Evolutionary conservation across 768 basidiomycete species (phyloP), one percentile per base, ranked within the genome.

Genomic region (Cystofilobasidium bisporidii): DNA sequence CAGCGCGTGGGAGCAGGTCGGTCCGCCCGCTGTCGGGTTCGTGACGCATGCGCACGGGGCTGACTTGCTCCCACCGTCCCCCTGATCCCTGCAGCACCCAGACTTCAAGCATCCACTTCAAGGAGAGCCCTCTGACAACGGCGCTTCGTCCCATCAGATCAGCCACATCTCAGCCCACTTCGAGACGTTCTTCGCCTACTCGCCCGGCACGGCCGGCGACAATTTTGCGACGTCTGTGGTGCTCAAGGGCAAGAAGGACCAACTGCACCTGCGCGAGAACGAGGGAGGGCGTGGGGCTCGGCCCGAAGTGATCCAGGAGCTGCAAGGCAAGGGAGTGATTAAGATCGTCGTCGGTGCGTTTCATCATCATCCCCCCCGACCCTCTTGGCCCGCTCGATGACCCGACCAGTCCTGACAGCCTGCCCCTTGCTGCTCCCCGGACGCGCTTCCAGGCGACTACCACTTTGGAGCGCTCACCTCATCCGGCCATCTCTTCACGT

Each of bases 391-490:
- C 26, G 18, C 56, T 58, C 11, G 36, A 5, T 36, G 36, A 56
- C 15, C 55, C 33, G 11, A 14, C 55, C 8, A 8, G 36, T 36
- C 36, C 36, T 36, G 6, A 36, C 36, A n/a, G n/a, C n/a, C n/a
- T n/a, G n/a, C 36, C 36, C 36, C 36, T 12, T 36, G 36, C 36
- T n/a, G n/a, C n/a, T n/a, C n/a, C n/a, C n/a, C n/a, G n/a, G n/a
- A 24, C 8, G 12, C 24, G 30, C 30, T 26, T 22, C 81, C 91
- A 61, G 94, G 94, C 8, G 94, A 98, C 77, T 96, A 93, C 76
- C 94, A 98, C 79, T 85, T 81, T 74, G 88, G 85, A 41, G 93
- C 94, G 0, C 79, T 96, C 72, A 93, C 90, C 3, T 80, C 83
- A 45, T 76, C 80, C 28, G 94, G 93, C 20, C 82, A 85, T 73